Evolutionary conservation across 345 rosid genomes (phyloP), one percentile per base, ranked within the genome.

Genomic region (Limnanthes douglasii): DNA sequence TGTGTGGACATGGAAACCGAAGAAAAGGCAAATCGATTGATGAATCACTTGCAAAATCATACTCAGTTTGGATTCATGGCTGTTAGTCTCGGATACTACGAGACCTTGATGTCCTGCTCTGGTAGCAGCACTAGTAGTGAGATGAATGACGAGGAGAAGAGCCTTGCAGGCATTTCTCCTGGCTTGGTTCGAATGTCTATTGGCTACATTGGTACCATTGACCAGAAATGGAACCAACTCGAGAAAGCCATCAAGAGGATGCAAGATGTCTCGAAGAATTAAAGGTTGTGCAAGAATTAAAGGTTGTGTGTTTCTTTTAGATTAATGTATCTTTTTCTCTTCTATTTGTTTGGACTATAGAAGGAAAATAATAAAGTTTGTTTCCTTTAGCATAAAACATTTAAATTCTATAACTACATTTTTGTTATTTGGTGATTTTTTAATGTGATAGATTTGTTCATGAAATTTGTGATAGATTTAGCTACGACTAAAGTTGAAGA

Each of bases 11-110:
- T 90, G 92, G 85, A 51, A 53, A 72, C 96, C 0, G 96, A 80
- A 51, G 98, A 90, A 25, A 65, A 46, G 50, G 98, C 96, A 4
- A 75, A 75, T 60, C 41, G 60, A 58, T 53, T 90, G 39, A 84
- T 90, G 98, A 22, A 65, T 48, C 71, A 64, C 46, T 39, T 84
- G 37, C 98, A 90, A 38, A 90, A 90, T 44, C 45, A 27, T 22
- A 61, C 85, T 0, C 94, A 80, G 31, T 90, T 90, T 5, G 98
- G 93, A 31, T 75, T 90, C 61, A 90, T 90, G 85, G 98, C 98
- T 0, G 98, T 90, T 7, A 90, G 98, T 61, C 37, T 90, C 63
- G 99, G 99, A 13, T 90, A 71, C 57, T 78, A 72, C 15, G 99
- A 90, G 70, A 85, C 93, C 0, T 73, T 90, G 11, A 75, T 90